Base-by-base conservation (phyloP, 2,329 filamentous ascomycete genomes). In the Chalaropsis thielavioides region DNA sequence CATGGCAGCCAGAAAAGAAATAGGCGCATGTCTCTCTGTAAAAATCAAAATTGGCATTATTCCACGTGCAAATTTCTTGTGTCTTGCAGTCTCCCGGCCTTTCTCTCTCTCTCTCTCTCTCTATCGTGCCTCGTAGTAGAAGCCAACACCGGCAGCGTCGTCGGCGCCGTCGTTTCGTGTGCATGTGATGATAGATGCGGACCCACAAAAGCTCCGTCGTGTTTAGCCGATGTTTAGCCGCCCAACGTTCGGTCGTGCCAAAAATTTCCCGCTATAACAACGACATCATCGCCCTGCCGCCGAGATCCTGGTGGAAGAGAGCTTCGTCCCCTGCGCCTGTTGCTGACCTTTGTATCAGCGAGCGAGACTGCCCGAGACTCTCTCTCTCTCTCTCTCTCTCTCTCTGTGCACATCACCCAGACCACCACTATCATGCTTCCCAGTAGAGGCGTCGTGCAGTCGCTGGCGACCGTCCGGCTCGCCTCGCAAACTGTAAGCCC, bases 361-460 rank as follows among this genome's bases (percentile, higher is more conserved):
- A 46, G 43, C 66, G 70, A 27, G 46, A n/a, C 17, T 11, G 61
- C 31, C 43, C 43, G 43, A n/a, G 43, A 46, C 43, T 41, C 44
- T 38, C 17, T 22, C 54, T 31, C 46, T 51, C n/a, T n/a, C n/a
- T n/a, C n/a, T n/a, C n/a, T n/a, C n/a, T n/a, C n/a, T n/a, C n/a
- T n/a, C n/a, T n/a, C n/a, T n/a, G n/a, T n/a, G 46, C 46, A 51
- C 22, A 51, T 6, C 11, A 51, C 8, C 22, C 46, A 19, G 24
- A 24, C 24, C n/a, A 13, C 17, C 27, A 71, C 69, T 72, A 74
- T 69, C 66, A 79, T 79, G 77, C 74, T 79, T 71, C 75, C 76
- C 66, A 77, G 76, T 68, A 75, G 76, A 76, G 76, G 75, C 71
- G 72, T 77, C 70, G 72, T 74, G 69, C 74, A 75, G 68, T 74